Evolutionary conservation across 139 green algal genomes (phyloP).

Genomic region (Chlorella sp.): DNA sequence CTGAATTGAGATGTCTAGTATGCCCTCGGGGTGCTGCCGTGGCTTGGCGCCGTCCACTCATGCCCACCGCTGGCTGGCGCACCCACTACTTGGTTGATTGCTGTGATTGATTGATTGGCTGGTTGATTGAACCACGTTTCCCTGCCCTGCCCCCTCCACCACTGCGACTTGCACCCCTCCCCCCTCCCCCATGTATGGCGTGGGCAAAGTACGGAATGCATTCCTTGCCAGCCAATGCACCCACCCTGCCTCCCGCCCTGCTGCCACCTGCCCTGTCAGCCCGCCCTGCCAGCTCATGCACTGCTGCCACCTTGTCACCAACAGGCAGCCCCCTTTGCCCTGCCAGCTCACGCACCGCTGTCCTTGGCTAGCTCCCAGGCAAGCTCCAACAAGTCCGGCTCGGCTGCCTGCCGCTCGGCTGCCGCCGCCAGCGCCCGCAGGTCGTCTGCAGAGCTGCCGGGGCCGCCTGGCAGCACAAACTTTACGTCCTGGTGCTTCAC

Average conservation of each 20-base stretch:
- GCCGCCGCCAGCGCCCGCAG: slow-evolving; percentile 1
- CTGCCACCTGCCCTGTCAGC: not conserved
- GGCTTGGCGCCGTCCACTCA: too few species aligned
- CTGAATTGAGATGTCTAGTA: too few species aligned
- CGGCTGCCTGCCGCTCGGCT: not conserved
- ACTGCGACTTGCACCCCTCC: not conserved
- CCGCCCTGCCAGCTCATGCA: not conserved
- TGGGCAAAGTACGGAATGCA: too few species aligned
- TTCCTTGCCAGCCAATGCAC: too few species aligned
- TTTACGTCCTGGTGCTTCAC: slow-evolving; percentile 20
- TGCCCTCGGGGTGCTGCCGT: too few species aligned
- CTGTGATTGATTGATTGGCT: too few species aligned
- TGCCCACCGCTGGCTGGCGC: too few species aligned
- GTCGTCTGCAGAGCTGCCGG: not conserved
- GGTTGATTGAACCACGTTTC: too few species aligned
- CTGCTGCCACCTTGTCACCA: not conserved
- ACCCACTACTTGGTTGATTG: too few species aligned
- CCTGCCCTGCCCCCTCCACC: too few species aligned
- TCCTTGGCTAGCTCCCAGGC: slow-evolving; percentile 36
- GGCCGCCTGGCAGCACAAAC: slow-evolving; percentile 20
- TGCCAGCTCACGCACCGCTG: not conserved
- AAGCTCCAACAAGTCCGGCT: slow-evolving; percentile 18
- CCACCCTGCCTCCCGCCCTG: slow-evolving; percentile 26
- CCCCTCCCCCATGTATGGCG: too few species aligned
- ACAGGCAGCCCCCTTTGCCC: not conserved